Evolutionary conservation across 805 yeast species (phyloP).

Genomic region (Yamadazyma insecticola): DNA sequence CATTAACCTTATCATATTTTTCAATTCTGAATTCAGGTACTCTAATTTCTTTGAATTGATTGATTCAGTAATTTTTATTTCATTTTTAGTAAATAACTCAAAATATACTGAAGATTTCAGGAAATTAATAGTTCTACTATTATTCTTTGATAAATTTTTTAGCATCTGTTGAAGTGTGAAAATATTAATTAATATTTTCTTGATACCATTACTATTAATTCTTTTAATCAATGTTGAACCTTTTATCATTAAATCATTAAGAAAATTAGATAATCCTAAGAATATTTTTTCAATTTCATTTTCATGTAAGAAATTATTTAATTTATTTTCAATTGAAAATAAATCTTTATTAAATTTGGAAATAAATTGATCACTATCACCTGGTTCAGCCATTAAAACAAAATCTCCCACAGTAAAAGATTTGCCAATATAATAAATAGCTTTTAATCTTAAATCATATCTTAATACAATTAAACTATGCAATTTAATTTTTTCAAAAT

Average conservation of each 20-base stretch:
- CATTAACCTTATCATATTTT: constrained; percentile 50
- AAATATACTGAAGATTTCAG: constrained; percentile 50
- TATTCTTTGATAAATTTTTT: constrained; percentile 49
- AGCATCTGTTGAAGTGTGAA: constrained; percentile 67
- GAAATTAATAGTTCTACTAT: constrained; percentile 51
- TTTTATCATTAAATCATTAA: constrained; percentile 48
- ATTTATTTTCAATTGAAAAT: constrained; percentile 40
- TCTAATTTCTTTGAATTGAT: constrained; percentile 12
- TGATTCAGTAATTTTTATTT: constrained; percentile 41
- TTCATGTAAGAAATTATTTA: constrained; percentile 32
- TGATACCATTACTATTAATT: constrained; percentile 56
- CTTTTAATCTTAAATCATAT: constrained; percentile 52
- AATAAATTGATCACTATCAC: constrained; percentile 56
- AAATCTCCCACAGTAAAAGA: constrained; percentile 48
- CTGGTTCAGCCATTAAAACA: constrained; percentile 48
- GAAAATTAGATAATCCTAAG: constrained; percentile 46
- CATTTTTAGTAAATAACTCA: constrained; percentile 48
- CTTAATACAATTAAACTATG: constrained; percentile 46
- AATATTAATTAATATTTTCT: constrained; percentile 55
- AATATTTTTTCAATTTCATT: constrained; percentile 27
- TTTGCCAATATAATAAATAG: constrained; percentile 47
- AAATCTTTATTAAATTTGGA: constrained; percentile 48
- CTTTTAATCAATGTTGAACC: constrained; percentile 48
- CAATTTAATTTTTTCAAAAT: constrained; percentile 31
- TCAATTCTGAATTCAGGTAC: constrained; percentile 41